These are phyloP conservation scores for Stephania yunnanensis DNA, from an alignment of 164 flowering plant genomes.

Conservation along the genomic window DNA sequence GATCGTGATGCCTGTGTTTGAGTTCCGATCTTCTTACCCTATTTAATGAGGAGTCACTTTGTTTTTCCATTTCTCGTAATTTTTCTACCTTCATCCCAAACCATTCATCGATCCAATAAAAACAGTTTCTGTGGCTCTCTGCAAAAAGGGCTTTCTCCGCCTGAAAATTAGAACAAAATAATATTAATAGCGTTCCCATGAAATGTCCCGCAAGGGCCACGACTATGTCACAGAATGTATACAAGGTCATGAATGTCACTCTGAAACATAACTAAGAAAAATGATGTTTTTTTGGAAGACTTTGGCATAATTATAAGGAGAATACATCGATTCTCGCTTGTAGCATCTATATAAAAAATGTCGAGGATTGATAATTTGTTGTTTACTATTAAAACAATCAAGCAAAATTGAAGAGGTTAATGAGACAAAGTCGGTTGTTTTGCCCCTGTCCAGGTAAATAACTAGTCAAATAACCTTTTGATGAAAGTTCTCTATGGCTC, in stretches of 20 bases:
- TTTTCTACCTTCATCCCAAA: constrained; percentile 50
- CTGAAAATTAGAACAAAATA: constrained; percentile 21
- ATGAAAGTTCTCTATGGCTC: not conserved
- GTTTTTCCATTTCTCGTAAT: constrained; percentile 44
- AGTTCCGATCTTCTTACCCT: constrained; percentile 30
- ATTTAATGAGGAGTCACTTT: constrained; percentile 31
- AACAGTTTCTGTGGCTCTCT: constrained; percentile 59
- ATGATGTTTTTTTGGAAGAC: not conserved
- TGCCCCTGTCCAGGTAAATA: not conserved
- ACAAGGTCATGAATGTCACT: not conserved
- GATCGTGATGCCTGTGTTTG: not conserved
- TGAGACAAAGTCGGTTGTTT: not conserved
- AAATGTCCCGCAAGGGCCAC: not conserved
- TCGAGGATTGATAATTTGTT: not conserved
- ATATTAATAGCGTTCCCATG: constrained; percentile 6
- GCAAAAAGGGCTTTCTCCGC: constrained; percentile 67
- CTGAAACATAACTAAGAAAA: not conserved
- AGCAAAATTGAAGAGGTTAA: not conserved
- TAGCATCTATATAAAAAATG: not conserved
- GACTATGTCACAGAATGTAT: not conserved
- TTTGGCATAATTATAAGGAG: not conserved
- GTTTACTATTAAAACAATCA: not conserved
- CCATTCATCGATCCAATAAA: constrained; percentile 80
- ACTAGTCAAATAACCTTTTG: not conserved
- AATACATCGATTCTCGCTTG: not conserved